These are phyloP conservation scores for Paramecium tetraurelia DNA, from an alignment of 73 alveolate species.

Conservation along the genomic window DNA sequence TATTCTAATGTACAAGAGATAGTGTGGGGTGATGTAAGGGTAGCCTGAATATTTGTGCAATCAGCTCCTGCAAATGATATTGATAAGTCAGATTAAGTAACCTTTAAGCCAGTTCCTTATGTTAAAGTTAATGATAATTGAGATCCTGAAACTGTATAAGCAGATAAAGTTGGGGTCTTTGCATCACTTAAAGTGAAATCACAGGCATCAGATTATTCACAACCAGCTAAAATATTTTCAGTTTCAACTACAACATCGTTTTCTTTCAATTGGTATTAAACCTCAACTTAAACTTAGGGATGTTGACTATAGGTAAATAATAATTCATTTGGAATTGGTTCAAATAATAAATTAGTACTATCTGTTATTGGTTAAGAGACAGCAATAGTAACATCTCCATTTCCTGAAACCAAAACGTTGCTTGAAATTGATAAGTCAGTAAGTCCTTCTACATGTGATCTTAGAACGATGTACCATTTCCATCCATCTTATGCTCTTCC, in stretches of 20 bases:
- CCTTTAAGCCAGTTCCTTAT: background rate
- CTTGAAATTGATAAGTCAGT: background rate
- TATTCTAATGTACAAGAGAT: background rate
- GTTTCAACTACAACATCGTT: conserved; percentile 78
- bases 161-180: background rate
- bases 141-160: background rate
- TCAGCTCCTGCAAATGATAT: conserved; percentile 12
- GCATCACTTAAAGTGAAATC: conserved; percentile 19
- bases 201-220: background rate
- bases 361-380: background rate
- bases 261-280: conserved; percentile 43
- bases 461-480: background rate
- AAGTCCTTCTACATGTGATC: background rate
- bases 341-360: background rate
- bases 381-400: background rate
- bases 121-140: background rate
- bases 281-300: conserved; percentile 12
- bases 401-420: background rate
- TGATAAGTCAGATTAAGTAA: background rate
- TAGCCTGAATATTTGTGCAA: background rate
- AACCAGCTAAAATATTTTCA: background rate
- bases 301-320: background rate
- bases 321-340: conserved; percentile 49
- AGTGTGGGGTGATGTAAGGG: background rate
- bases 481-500: conserved; percentile 8